Base-by-base conservation (phyloP, 2,329 filamentous ascomycete genomes). In the Stemphylium beticola region DNA sequence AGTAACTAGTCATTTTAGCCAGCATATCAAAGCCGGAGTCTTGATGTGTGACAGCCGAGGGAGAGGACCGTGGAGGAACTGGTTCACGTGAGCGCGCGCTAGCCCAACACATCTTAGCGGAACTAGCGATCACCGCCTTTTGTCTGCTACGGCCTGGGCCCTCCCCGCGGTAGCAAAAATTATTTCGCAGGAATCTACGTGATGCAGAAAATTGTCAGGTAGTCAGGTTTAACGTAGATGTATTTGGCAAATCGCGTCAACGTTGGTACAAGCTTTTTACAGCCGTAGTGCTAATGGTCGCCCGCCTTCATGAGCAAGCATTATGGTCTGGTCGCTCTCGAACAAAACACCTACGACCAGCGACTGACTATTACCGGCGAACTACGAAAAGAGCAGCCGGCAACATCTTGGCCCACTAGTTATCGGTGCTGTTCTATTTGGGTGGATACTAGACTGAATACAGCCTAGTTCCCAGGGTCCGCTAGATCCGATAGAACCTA, bases 121-220 rank as follows among this genome's bases (percentile, higher is more conserved):
- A 48, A 37, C 22, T 12, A 32, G 32, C 45, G 32, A 46, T 50
- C 49, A 49, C 50, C 57, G 41, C 46, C 54, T 51, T 58, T 55
- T 14, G 53, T 44, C 44, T 39, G 42, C 33, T 46, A 31, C 37
- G 60, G 58, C 64, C 57, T 66, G 64, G 60, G 57, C 61, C 58
- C 57, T 61, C 64, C 50, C 50, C 58, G 57, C 52, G 17, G 49
- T 37, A 53, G 53, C 57, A 64, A 67, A 49, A 71, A 68, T 64
- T 62, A 66, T 72, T 65, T 68, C 63, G 58, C 60, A 47, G 40
- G 26, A 29, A 29, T 29, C 9, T 11, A 29, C 26, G 26, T 29
- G 26, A 9, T 29, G 26, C 26, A 29, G 26, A 29, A 29, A 29
- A 11, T 2, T 29, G 26, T 2, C 10, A 9, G 10, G 8, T 11